A percentile compares a stretch with the other conserved stretches of the same genome.
Evolutionary conservation across 768 basidiomycete genomes (phyloP).

Genomic region (Phaeotremella skinneri): DNA sequence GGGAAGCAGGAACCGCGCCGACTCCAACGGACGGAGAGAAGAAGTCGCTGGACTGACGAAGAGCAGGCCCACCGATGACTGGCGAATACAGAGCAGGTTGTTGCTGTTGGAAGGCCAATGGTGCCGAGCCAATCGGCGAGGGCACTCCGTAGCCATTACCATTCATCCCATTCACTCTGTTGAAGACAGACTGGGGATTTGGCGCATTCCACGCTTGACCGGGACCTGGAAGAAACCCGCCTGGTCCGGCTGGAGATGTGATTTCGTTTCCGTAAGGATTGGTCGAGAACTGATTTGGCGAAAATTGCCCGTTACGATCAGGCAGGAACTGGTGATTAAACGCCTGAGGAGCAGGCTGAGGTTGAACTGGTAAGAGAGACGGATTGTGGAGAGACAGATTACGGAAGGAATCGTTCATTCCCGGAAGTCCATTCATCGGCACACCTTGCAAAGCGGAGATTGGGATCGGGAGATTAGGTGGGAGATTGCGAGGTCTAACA

Average conservation of each 20-base stretch:
- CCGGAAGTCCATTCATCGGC: constrained; percentile 18
- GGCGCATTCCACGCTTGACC: constrained; percentile 20
- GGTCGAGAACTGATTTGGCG: constrained; percentile 7
- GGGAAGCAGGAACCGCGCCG: constrained; percentile 38
- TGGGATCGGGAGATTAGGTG: constrained; percentile 54
- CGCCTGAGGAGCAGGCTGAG: constrained; percentile 11
- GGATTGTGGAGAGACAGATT: constrained; percentile 19
- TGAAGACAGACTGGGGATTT: not conserved
- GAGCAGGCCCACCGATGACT: constrained; percentile 24
- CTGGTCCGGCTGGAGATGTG: not conserved
- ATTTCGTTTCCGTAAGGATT: not conserved
- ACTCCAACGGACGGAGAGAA: constrained; percentile 39
- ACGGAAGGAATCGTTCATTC: constrained; percentile 15
- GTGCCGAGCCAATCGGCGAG: constrained; percentile 25
- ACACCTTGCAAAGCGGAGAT: constrained; percentile 15
- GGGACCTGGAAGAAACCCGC: constrained; percentile 14
- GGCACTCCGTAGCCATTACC: constrained; percentile 26
- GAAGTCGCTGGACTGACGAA: constrained; percentile 13
- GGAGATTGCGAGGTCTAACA: constrained; percentile 56
- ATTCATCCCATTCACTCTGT: not conserved
- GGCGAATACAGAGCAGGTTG: constrained; percentile 29
- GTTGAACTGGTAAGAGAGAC: constrained; percentile 7
- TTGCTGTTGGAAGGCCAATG: constrained; percentile 8
- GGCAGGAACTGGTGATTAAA: constrained; percentile 22
- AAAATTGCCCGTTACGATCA: constrained; percentile 12